Evolutionary conservation across 495 filamentous ascomycete genomes (phyloP), one percentile per base, ranked within the genome.

Genomic region (Penicillium psychrofluorescens): DNA sequence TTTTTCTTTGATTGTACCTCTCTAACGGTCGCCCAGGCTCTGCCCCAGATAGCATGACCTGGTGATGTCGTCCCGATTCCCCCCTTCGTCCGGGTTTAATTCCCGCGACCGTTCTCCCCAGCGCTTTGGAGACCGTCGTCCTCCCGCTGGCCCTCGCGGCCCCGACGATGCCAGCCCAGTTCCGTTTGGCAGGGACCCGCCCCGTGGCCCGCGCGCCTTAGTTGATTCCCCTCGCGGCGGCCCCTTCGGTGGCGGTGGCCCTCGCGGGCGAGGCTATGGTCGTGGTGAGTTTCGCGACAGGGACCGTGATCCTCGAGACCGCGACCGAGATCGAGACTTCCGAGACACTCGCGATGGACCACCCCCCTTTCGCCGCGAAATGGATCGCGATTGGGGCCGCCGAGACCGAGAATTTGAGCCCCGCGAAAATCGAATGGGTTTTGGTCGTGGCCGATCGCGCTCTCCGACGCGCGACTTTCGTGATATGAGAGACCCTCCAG

Each of bases 161-260:
- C 55, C 62, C 11, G 67, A 71, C 46, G 69, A 71, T 50, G 59
- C 22, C 22, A 22, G 50, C 10, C 63, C 52, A 46, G 44, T 58
- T 30, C 58, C 67, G 9, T 55, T 73, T 14, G 66, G 64, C 16
- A 55, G 77, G 40, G 77, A 80, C 39, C 82, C 85, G 0, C 86
- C 86, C 2, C 71, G 83, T 31, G 86, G 80, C 4, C 86, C 86
- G 0, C 85, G 84, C 56, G 85, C 80, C 7, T 55, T 84, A 43
- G 68, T 84, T 14, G 83, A 87, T 50, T 62, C 79, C 4, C 77
- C 82, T 29, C 75, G 78, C 51, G 81, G 81, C 11, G 64, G 61
- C 2, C 55, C 54, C 6, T 74, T 64, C 46, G 56, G 59, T 46
- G 64, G 54, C 14, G 56, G 59, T 46, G 64, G 54, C 14, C 44